Base-by-base conservation (phyloP, 1,284 basidiomycete genomes). In the Ustilago crameri region DNA sequence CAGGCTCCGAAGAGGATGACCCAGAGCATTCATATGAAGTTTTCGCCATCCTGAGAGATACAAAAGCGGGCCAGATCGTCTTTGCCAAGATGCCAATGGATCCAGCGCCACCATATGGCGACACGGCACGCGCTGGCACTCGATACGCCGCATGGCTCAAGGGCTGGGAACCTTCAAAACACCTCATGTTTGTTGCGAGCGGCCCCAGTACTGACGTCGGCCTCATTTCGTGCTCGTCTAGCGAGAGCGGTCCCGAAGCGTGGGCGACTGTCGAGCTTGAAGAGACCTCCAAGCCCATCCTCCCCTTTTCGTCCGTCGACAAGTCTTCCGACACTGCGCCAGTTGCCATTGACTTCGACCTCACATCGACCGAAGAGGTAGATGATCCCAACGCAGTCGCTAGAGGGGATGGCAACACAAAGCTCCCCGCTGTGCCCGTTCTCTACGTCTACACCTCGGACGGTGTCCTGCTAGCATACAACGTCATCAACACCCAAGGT, bases 401-500 rank as follows among this genome's bases (percentile, higher is more conserved):
- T 7, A 83, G 84, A 9, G 86, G 85, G 0, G 85, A 82, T 40
- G 74, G 85, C 40, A 80, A 81, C 9, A 76, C 83, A 4, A 86
- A 86, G 63, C 69, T 86, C 4, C 83, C 84, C 2, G 83, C 86
- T 1, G 78, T 82, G 15, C 92, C 92, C 0, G 86, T 92, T 51
- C 85, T 93, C 79, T 91, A 89, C 78, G 88, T 89, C 5, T 93
- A 92, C 80, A 87, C 91, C 4, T 91, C 89, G 61, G 92, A 93
- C 76, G 92, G 92, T 18, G 91, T 91, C 0, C 59, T 93, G 34
- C 87, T 90, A 37, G 91, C 87, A 3, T 93, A 92, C 90, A 86
- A 89, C 76, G 80, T 91, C 34, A 87, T 91, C 46, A 89, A 91
- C 78, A 85, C 86, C 3, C 84, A 84, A 20, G 30, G 83, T 69